phyloP scores from a whole-genome alignment of 441 rosid species.

The Brassica hybrid region DNA sequence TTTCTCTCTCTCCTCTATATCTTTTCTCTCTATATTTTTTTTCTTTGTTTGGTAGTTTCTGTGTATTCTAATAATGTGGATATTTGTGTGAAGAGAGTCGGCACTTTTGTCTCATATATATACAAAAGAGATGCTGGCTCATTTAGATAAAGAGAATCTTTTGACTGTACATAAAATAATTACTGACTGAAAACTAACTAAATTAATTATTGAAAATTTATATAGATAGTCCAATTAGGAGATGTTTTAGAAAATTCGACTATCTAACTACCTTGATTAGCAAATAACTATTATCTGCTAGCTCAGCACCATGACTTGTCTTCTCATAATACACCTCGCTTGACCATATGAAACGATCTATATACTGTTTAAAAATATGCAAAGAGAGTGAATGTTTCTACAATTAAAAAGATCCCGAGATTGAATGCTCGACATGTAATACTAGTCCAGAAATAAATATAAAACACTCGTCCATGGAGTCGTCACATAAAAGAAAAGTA shows the following conservation, averaged over 20 bases:
- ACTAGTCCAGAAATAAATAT: neutral
- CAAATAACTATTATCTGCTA: neutral
- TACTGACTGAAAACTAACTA: neutral
- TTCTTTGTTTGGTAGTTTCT: neutral
- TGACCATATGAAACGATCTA: neutral
- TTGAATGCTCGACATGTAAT: neutral
- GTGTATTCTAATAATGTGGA: neutral
- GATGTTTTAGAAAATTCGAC: neutral
- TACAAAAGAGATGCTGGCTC: neutral
- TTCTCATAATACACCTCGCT: neutral
- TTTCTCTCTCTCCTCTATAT: neutral
- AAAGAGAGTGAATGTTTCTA: neutral
- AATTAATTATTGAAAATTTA: neutral
- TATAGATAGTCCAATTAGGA: neutral
- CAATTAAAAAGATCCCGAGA: neutral
- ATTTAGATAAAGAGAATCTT: neutral
- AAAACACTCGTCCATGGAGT: neutral
- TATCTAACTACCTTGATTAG: neutral
- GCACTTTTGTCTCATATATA: constrained; percentile 2
- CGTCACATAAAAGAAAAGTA: neutral
- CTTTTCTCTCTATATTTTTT: neutral
- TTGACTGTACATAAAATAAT: neutral
- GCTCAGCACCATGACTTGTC: neutral
- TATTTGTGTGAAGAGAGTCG: neutral
- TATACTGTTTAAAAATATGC: neutral